phyloP scores from a whole-genome alignment of 2,329 filamentous ascomycete genomes.

The Pseudogymnoascus sp. region DNA sequence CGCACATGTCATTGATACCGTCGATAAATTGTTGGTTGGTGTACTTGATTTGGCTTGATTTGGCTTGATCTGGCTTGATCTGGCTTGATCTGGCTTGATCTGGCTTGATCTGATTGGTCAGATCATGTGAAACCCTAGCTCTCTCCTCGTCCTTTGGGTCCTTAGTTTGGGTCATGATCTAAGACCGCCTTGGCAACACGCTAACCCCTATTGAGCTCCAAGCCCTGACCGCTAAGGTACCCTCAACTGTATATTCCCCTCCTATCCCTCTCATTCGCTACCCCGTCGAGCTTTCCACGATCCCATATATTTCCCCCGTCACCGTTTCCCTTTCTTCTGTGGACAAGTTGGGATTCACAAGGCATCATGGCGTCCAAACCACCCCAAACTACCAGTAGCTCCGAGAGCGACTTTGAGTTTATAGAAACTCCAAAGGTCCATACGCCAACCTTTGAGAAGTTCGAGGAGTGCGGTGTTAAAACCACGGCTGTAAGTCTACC shows the following conservation, averaged over 20 bases:
- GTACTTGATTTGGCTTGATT: neutral
- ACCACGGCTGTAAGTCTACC: slow-evolving; percentile 41
- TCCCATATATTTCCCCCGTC: slow-evolving; percentile 2
- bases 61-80: neutral
- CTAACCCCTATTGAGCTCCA: neutral
- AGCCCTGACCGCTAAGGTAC: slow-evolving; percentile 7
- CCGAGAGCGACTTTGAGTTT: slow-evolving; percentile 54
- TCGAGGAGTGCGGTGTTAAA: slow-evolving; percentile 45
- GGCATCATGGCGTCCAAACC: slow-evolving; percentile 38
- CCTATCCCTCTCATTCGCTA: slow-evolving; percentile 1
- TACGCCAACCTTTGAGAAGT: slow-evolving; percentile 40
- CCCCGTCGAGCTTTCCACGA: slow-evolving; percentile 12
- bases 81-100: neutral
- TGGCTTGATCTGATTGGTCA: neutral
- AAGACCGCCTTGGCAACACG: neutral
- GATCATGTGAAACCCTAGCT: neutral
- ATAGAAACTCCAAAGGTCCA: slow-evolving; percentile 47
- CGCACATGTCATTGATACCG: slow-evolving; percentile 3
- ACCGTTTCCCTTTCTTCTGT: neutral
- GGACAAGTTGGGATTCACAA: neutral
- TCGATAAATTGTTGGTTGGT: neutral
- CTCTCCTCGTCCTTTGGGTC: neutral
- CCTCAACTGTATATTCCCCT: slow-evolving; percentile 1
- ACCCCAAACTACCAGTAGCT: slow-evolving; percentile 36
- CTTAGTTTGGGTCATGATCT: neutral